A percentile compares a stretch with the other conserved stretches of the same genome.
phyloP scores from a whole-genome alignment of 768 basidiomycete genomes.

The Auricularia sp. region DNA sequence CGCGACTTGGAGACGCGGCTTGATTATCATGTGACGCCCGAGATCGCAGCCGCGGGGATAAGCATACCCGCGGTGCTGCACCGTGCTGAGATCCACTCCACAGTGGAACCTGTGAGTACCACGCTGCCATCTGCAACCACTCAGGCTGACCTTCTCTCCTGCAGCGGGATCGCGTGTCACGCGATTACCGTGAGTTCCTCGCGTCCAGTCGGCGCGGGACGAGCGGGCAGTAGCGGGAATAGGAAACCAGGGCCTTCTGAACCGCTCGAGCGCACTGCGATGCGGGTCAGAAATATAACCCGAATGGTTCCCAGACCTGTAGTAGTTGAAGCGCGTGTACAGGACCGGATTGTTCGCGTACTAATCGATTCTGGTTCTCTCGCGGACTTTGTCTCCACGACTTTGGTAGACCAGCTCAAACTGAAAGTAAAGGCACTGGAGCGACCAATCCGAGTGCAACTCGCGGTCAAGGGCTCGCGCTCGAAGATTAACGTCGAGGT shows the following conservation, averaged over 20 bases:
- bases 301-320: background rate
- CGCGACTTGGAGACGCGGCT: background rate
- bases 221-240: background rate
- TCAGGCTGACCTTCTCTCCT: background rate
- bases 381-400: background rate
- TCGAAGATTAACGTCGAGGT: slow-evolving; percentile 1
- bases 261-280: background rate
- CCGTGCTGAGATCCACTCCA: background rate
- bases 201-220: background rate
- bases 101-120: background rate
- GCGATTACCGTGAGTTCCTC: background rate
- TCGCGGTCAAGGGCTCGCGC: slow-evolving; percentile 6
- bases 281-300: background rate
- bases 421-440: background rate
- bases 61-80: background rate
- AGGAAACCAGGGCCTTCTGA: background rate
- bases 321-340: background rate
- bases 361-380: background rate
- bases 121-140: background rate
- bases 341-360: background rate
- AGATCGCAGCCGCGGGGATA: background rate
- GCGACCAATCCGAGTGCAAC: slow-evolving; percentile 6
- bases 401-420: background rate
- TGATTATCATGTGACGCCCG: background rate
- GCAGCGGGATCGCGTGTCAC: background rate